Percentiles rank a stretch among this genome's conserved stretches.
phyloP scores from a whole-genome alignment of 2,329 filamentous ascomycete species.

The Chalaropsis ovoidea region DNA sequence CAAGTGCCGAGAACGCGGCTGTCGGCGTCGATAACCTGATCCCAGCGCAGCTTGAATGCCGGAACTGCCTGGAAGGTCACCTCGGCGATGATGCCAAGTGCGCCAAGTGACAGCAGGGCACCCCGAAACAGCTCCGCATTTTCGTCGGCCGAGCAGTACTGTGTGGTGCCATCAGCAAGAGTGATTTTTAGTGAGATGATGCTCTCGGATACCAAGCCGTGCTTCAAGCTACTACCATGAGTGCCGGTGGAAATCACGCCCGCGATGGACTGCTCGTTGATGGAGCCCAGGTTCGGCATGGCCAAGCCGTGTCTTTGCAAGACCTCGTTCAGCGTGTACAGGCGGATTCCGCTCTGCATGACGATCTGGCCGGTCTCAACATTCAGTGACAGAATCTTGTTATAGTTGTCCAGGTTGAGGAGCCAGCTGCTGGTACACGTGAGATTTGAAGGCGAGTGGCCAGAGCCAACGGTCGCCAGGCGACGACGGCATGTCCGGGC shows the following conservation, averaged over 20 bases:
- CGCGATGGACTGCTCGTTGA: slow-evolving; percentile 86
- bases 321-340: slow-evolving; percentile 61
- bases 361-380: slow-evolving; percentile 54
- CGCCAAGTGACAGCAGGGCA: slow-evolving; percentile 75
- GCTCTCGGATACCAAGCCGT: slow-evolving; percentile 75
- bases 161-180: slow-evolving; percentile 65
- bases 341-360: slow-evolving; percentile 79
- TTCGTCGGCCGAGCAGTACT: slow-evolving; percentile 57
- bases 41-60: slow-evolving; percentile 77
- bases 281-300: slow-evolving; percentile 86
- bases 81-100: slow-evolving; percentile 82
- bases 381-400: slow-evolving; percentile 61
- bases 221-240: slow-evolving; percentile 74
- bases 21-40: slow-evolving; percentile 66
- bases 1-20: slow-evolving; percentile 59
- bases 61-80: slow-evolving; percentile 74
- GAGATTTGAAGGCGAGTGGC: slow-evolving; percentile 82
- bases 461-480: slow-evolving; percentile 77
- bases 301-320: slow-evolving; percentile 68
- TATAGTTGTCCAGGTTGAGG: slow-evolving; percentile 80
- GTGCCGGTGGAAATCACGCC: slow-evolving; percentile 89
- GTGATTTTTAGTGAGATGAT: slow-evolving; percentile 68
- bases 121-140: slow-evolving; percentile 78
- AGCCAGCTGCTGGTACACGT: slow-evolving; percentile 94
- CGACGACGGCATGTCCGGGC: slow-evolving; percentile 72